A percentile compares a stretch with the other conserved stretches of the same genome.
Conservation (phyloP, 371 early-diverging fungal species). For the Blakeslea trispora region DNA sequence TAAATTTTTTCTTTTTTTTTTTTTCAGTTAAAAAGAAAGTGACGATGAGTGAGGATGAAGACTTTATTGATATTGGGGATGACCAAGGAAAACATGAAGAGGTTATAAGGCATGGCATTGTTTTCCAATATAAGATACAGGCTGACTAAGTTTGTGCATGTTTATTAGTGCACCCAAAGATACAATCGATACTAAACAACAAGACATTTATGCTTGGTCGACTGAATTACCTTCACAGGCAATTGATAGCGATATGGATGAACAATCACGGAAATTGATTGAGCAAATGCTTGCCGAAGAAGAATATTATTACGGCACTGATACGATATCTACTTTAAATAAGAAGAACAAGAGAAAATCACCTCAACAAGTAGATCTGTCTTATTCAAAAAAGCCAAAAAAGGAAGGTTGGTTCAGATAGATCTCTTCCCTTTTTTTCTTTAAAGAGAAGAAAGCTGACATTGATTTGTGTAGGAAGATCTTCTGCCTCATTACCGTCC, state of each 20-base stretch:
- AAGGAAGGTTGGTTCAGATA: constrained; percentile 33
- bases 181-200: background rate
- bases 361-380: background rate
- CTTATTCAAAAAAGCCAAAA: constrained; percentile 10
- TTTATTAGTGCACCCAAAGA: background rate
- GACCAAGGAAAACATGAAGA: constrained; percentile 16
- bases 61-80: constrained; percentile 36
- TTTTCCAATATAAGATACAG: no score
- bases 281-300: constrained; percentile 76
- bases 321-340: constrained; percentile 23
- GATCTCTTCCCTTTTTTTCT: no score
- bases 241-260: constrained; percentile 55
- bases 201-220: background rate
- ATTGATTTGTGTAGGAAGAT: constrained; percentile 21
- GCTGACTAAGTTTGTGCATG: no score
- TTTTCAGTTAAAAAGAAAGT: constrained; percentile 2
- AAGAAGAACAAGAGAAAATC: constrained; percentile 15
- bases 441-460: no score
- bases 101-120: background rate
- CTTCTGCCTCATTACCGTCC: constrained; percentile 61
- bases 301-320: constrained; percentile 57
- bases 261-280: constrained; percentile 59
- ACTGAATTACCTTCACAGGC: background rate
- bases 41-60: constrained; percentile 25
- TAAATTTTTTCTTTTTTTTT: no score